phyloP scores from a whole-genome alignment of 305 asterid species.

The Fraxinus ornus region DNA sequence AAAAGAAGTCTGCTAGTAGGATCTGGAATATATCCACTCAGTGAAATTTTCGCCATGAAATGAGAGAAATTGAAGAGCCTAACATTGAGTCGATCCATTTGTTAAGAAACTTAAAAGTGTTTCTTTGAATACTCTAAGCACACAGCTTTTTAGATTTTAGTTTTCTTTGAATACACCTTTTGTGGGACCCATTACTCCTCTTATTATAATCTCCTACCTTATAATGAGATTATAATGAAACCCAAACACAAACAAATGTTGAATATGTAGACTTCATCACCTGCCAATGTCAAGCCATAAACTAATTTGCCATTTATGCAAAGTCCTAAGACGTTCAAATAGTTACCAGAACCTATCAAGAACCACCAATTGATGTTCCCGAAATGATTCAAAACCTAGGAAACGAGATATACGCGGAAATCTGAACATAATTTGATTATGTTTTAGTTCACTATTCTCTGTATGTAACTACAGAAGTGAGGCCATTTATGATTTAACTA shows the following conservation, averaged over 20 bases:
- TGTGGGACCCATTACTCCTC: neutral
- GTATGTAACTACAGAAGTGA: slow-evolving; percentile 1
- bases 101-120: neutral
- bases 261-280: neutral
- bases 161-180: neutral
- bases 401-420: neutral
- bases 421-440: neutral
- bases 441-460: neutral
- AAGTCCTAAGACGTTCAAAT: neutral
- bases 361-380: neutral
- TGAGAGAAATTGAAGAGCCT: neutral
- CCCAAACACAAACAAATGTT: neutral
- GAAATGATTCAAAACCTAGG: neutral
- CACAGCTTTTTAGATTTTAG: neutral
- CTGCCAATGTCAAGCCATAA: neutral
- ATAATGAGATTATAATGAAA: neutral
- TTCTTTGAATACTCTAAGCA: neutral
- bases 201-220: neutral
- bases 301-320: neutral
- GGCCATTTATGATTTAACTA: neutral
- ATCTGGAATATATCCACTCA: neutral
- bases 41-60: neutral
- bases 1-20: neutral
- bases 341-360: neutral
- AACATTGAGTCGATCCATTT: neutral